A percentile compares a stretch with the other conserved stretches of the same genome.
These are phyloP conservation scores for Sherardia arvensis DNA, from an alignment of 257 asterid species.

Conservation along the genomic window DNA sequence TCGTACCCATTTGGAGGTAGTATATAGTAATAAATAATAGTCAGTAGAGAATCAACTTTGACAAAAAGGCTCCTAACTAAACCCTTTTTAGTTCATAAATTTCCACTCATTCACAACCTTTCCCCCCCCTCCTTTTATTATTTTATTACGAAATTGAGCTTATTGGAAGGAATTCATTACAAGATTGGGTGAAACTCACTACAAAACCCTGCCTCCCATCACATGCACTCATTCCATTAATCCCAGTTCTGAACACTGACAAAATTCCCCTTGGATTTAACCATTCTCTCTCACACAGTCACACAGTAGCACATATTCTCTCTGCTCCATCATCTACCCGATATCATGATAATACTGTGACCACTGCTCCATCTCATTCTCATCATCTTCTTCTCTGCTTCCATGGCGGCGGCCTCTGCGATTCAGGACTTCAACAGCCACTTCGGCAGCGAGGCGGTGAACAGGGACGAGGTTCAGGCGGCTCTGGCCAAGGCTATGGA, in stretches of 20 bases:
- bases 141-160: not conserved
- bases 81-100: not conserved
- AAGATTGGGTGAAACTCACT: constrained; percentile 21
- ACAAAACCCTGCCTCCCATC: constrained; percentile 17
- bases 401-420: constrained; percentile 33
- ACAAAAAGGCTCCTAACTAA: not conserved
- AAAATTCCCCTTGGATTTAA: constrained; percentile 23
- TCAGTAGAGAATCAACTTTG: not conserved
- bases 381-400: not conserved
- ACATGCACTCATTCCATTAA: constrained; percentile 47
- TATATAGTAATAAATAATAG: no score
- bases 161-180: constrained; percentile 3
- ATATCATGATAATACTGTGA: constrained; percentile 28
- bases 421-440: constrained; percentile 18
- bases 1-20: no score
- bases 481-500: constrained; percentile 84
- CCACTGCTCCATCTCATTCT: constrained; percentile 13
- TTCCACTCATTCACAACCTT: not conserved
- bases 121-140: not conserved
- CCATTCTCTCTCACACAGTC: constrained; percentile 3
- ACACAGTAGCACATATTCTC: not conserved
- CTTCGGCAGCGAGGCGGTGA: constrained; percentile 19
- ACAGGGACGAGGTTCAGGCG: constrained; percentile 46
- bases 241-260: constrained; percentile 24
- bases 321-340: constrained; percentile 18